These are phyloP conservation scores for Pythium diclinum DNA, from an alignment of 352 stramenopile species.

Conservation along the genomic window DNA sequence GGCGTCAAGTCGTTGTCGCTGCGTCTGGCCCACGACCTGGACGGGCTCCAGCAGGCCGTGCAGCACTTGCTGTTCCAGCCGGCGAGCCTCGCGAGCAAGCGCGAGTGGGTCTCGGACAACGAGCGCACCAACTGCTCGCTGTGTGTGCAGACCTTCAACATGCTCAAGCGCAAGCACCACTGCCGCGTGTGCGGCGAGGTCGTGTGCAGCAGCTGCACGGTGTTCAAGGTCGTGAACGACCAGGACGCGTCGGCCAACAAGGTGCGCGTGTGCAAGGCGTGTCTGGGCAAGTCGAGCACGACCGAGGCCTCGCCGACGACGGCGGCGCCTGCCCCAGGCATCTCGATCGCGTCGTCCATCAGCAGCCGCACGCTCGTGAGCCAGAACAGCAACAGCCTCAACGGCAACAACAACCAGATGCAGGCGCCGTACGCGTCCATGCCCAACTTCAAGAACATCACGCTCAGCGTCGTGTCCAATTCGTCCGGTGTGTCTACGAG, in stretches of 20 bases:
- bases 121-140: slow-evolving; percentile 78
- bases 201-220: slow-evolving; percentile 75
- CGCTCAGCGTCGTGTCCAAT: slow-evolving; percentile 28
- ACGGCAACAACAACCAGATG: slow-evolving; percentile 20
- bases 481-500: slow-evolving; percentile 30
- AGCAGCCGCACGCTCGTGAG: not conserved
- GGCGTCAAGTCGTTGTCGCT: slow-evolving; percentile 66
- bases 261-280: slow-evolving; percentile 79
- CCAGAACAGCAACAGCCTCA: slow-evolving; percentile 11
- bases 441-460: slow-evolving; percentile 31
- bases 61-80: slow-evolving; percentile 74
- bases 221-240: slow-evolving; percentile 71
- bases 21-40: slow-evolving; percentile 56
- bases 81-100: slow-evolving; percentile 49
- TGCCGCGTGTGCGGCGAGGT: slow-evolving; percentile 86
- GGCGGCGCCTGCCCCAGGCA: slow-evolving; percentile 11
- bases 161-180: slow-evolving; percentile 84
- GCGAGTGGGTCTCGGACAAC: slow-evolving; percentile 80
- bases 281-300: slow-evolving; percentile 59
- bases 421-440: slow-evolving; percentile 11
- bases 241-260: slow-evolving; percentile 46
- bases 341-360: slow-evolving; percentile 1
- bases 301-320: slow-evolving; percentile 17
- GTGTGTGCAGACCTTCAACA: slow-evolving; percentile 71
- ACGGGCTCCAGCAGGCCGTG: slow-evolving; percentile 55